Conservation (phyloP, 1,284 basidiomycete genomes). For the Cryptococcus maquisensis region DNA sequence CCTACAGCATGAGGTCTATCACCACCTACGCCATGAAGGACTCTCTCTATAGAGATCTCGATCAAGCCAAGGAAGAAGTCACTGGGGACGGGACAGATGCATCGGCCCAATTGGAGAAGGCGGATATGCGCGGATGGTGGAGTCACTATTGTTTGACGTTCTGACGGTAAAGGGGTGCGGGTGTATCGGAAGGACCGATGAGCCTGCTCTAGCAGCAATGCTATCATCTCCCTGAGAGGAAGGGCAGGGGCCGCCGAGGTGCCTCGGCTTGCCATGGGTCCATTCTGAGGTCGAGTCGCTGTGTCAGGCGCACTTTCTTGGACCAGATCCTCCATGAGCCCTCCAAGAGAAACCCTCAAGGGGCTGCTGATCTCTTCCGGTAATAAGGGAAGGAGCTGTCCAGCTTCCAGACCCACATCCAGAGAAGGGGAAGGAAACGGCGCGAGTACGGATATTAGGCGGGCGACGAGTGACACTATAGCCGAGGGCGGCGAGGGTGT, state of each 20-base stretch:
- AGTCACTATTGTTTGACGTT: neutral
- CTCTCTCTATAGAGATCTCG: constrained; percentile 1
- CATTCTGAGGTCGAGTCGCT: neutral
- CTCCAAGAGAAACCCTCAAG: constrained; percentile 31
- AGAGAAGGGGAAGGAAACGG: constrained; percentile 40
- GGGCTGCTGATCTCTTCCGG: constrained; percentile 34
- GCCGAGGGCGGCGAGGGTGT: constrained; percentile 9
- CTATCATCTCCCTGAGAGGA: neutral
- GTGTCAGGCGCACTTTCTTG: constrained; percentile 1
- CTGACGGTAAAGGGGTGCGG: neutral
- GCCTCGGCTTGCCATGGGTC: neutral
- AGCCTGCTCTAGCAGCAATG: constrained; percentile 22
- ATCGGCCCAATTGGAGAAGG: constrained; percentile 9
- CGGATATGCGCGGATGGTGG: neutral
- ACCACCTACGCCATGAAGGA: neutral
- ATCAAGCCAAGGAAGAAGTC: constrained; percentile 14
- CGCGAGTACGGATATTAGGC: constrained; percentile 25
- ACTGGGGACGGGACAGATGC: constrained; percentile 6
- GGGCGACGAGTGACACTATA: constrained; percentile 16
- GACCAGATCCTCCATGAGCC: constrained; percentile 39
- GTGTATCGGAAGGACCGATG: constrained; percentile 6
- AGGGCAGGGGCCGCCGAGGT: neutral
- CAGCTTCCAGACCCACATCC: constrained; percentile 40
- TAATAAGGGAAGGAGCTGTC: constrained; percentile 25
- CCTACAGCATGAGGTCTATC: neutral